Evolutionary conservation across 768 basidiomycete genomes (phyloP).

Genomic region (Panaeolus cyanescens): DNA sequence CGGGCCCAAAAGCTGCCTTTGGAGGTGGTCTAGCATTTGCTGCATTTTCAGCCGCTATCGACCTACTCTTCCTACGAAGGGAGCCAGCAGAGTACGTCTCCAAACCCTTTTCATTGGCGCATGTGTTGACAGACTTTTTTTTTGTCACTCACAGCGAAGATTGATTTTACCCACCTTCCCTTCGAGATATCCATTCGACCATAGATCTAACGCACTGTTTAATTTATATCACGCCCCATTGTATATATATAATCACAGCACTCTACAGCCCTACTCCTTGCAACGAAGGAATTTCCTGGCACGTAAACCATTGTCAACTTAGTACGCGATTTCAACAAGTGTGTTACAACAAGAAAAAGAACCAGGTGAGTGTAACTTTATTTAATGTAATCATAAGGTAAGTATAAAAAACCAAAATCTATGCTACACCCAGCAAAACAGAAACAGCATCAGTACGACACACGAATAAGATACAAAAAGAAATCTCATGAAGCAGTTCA

Average conservation of each 20-base stretch:
- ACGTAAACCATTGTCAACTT: background rate
- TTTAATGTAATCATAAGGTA: too few relatives aligned
- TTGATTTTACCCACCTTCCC: constrained; percentile 18
- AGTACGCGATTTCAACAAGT: too few relatives aligned
- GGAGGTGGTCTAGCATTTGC: constrained; percentile 91
- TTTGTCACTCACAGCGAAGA: constrained; percentile 35
- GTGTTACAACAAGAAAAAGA: too few relatives aligned
- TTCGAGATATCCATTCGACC: constrained; percentile 6
- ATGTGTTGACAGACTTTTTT: background rate
- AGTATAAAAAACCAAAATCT: too few relatives aligned
- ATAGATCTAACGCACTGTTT: constrained; percentile 20
- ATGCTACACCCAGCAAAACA: too few relatives aligned
- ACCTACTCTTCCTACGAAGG: constrained; percentile 72
- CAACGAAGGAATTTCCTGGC: background rate
- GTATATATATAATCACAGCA: constrained; percentile 28
- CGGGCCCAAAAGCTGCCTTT: constrained; percentile 85
- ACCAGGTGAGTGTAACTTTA: too few relatives aligned
- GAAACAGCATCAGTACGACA: too few relatives aligned
- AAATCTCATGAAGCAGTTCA: too few relatives aligned
- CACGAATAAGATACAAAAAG: too few relatives aligned
- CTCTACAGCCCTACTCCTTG: background rate
- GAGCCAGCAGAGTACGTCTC: constrained; percentile 66
- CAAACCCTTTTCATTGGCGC: background rate
- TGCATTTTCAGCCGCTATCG: constrained; percentile 90
- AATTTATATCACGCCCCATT: constrained; percentile 19